These are phyloP conservation scores for Phytophthora sojae DNA, from an alignment of 352 stramenopile genomes.

Conservation along the genomic window DNA sequence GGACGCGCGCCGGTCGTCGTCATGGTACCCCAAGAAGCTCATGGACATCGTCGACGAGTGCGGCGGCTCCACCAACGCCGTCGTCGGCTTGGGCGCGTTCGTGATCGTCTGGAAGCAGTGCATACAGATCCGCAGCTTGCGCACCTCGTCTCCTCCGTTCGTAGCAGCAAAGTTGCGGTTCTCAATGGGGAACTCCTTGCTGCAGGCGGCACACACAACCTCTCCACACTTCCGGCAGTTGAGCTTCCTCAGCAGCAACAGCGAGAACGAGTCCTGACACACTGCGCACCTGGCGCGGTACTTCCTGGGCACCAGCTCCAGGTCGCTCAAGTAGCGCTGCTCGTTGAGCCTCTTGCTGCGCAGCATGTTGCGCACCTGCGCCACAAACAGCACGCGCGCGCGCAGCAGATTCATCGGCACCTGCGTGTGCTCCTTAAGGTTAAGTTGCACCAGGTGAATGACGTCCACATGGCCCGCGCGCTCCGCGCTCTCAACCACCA, in stretches of 20 bases:
- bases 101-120: conserved; percentile 86
- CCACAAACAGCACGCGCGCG: conserved; percentile 54
- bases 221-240: conserved; percentile 90
- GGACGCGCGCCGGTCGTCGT: conserved; percentile 69
- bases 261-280: conserved; percentile 85
- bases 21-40: conserved; percentile 73
- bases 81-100: conserved; percentile 59
- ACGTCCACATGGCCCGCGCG: conserved; percentile 77
- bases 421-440: conserved; percentile 76
- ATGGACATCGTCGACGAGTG: conserved; percentile 63
- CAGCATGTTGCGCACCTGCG: conserved; percentile 70
- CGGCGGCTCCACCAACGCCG: conserved; percentile 56
- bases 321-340: conserved; percentile 79
- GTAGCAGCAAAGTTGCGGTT: conserved; percentile 56
- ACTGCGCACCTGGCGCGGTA: conserved; percentile 77
- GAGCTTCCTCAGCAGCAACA: conserved; percentile 83
- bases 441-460: conserved; percentile 85
- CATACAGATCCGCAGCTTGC: conserved; percentile 88
- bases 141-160: conserved; percentile 48
- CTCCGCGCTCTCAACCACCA: conserved; percentile 85
- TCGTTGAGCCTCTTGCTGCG: conserved; percentile 80
- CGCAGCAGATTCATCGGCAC: conserved; percentile 56
- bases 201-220: conserved; percentile 87
- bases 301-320: conserved; percentile 87
- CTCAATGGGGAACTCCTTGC: conserved; percentile 82